Percentiles rank a stretch among this genome's conserved stretches.
Conservation (phyloP, 805 yeast genomes). For the Spathaspora sp. region DNA sequence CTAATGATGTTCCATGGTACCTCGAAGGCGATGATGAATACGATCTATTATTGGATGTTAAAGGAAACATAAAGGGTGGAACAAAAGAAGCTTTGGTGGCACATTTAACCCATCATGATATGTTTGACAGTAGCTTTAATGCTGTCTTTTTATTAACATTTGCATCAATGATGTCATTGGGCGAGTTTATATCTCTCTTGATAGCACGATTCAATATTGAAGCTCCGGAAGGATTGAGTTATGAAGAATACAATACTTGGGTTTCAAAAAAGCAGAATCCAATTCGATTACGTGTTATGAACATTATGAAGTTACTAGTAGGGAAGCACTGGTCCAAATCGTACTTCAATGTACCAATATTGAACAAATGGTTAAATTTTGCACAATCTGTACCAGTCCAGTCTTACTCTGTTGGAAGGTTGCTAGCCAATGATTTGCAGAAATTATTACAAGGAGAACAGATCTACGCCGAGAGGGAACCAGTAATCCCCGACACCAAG, state of each 20-base stretch:
- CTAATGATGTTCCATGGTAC: slow-evolving; percentile 62
- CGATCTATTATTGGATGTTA: slow-evolving; percentile 54
- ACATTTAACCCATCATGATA: slow-evolving; percentile 73
- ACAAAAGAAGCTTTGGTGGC: slow-evolving; percentile 73
- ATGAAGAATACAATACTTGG: slow-evolving; percentile 80
- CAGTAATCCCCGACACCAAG: slow-evolving; percentile 22
- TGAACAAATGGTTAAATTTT: slow-evolving; percentile 33
- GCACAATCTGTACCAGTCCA: slow-evolving; percentile 18
- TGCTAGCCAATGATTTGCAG: slow-evolving; percentile 19
- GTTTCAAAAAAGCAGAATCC: slow-evolving; percentile 64
- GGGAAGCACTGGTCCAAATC: slow-evolving; percentile 68
- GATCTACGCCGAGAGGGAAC: slow-evolving; percentile 23
- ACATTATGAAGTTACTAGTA: slow-evolving; percentile 61
- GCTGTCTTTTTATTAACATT: slow-evolving; percentile 72
- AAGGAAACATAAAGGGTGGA: slow-evolving; percentile 80
- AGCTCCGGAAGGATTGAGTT: slow-evolving; percentile 86
- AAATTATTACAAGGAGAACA: slow-evolving; percentile 28
- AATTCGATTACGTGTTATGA: slow-evolving; percentile 61
- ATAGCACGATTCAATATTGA: slow-evolving; percentile 62
- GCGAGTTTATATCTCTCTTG: slow-evolving; percentile 55
- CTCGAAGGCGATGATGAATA: slow-evolving; percentile 64
- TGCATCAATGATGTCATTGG: slow-evolving; percentile 66
- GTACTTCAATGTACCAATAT: slow-evolving; percentile 46
- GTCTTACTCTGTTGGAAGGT: slow-evolving; percentile 25
- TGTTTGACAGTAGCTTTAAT: slow-evolving; percentile 59